Conservation (phyloP, 2,329 filamentous ascomycete genomes). For the Graphium sp. region DNA sequence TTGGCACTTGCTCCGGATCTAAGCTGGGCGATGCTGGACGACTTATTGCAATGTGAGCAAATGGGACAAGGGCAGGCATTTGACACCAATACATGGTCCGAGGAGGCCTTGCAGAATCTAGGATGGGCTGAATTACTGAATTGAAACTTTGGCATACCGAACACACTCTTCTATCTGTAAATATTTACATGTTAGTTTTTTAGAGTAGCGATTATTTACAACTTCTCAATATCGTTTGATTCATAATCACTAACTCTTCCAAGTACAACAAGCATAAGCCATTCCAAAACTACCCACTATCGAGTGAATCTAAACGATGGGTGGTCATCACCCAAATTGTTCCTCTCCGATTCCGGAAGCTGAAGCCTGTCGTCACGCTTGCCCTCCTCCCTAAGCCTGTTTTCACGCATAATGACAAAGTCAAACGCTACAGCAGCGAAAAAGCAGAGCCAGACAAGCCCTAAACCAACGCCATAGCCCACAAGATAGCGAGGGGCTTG, state of each 20-base stretch:
- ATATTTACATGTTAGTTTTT: background rate
- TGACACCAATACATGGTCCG: background rate
- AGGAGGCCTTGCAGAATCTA: background rate
- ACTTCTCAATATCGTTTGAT: too few relatives aligned
- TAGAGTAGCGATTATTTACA: background rate
- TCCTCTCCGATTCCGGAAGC: slow-evolving; percentile 11
- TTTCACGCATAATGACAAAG: slow-evolving; percentile 14
- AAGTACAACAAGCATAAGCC: background rate
- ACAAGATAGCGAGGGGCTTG: slow-evolving; percentile 30
- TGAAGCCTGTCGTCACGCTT: slow-evolving; percentile 13
- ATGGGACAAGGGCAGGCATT: background rate
- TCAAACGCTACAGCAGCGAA: slow-evolving; percentile 14
- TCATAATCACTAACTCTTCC: too few relatives aligned
- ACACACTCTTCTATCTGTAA: background rate
- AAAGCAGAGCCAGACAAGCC: slow-evolving; percentile 24
- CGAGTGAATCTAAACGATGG: slow-evolving; percentile 17
- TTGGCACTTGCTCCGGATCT: background rate
- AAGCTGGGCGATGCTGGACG: slow-evolving; percentile 3
- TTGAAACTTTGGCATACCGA: too few relatives aligned
- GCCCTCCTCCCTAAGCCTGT: slow-evolving; percentile 15
- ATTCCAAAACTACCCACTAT: slow-evolving; percentile 5
- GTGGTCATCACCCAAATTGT: slow-evolving; percentile 19
- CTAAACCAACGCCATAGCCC: slow-evolving; percentile 29
- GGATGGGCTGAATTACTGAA: too few relatives aligned
- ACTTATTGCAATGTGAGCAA: slow-evolving; percentile 1